These are phyloP conservation scores for Lonicera japonica DNA, from an alignment of 129 eudicot species.

Conservation along the genomic window DNA sequence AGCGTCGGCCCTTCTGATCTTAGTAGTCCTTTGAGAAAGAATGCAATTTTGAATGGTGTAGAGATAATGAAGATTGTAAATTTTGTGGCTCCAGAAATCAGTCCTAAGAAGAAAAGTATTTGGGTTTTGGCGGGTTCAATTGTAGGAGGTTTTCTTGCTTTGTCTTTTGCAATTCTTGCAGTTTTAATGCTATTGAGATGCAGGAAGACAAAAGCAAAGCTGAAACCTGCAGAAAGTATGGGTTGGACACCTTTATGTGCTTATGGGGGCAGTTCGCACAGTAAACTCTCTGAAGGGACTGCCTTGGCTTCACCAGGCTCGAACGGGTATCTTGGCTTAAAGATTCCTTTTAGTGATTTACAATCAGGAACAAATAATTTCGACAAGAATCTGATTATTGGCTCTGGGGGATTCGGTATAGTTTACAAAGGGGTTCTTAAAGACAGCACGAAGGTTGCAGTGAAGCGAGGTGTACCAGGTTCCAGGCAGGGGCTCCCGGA, in stretches of 20 bases:
- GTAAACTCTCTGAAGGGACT: conserved; percentile 52
- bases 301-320: conserved; percentile 23
- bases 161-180: conserved; percentile 30
- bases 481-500: conserved; percentile 90
- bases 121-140: conserved; percentile 44
- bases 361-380: conserved; percentile 66
- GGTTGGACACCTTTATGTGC: conserved; percentile 77
- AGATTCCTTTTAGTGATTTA: conserved; percentile 69
- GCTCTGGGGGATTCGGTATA: conserved; percentile 83
- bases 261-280: conserved; percentile 46
- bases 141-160: conserved; percentile 35
- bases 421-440: conserved; percentile 72
- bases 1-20: conserved; percentile 82
- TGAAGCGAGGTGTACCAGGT: conserved; percentile 79
- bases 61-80: conserved; percentile 70
- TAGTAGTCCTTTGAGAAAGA: conserved; percentile 49
- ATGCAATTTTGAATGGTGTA: conserved; percentile 86
- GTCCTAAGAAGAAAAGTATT: conserved; percentile 30
- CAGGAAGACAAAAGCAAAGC: conserved; percentile 35
- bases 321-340: conserved; percentile 40
- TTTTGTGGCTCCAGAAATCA: conserved; percentile 12
- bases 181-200: conserved; percentile 26
- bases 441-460: conserved; percentile 64
- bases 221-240: conserved; percentile 41
- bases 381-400: conserved; percentile 56